Evolutionary conservation across 495 filamentous ascomycete species (phyloP).

Genomic region (Xylaria telfairii): DNA sequence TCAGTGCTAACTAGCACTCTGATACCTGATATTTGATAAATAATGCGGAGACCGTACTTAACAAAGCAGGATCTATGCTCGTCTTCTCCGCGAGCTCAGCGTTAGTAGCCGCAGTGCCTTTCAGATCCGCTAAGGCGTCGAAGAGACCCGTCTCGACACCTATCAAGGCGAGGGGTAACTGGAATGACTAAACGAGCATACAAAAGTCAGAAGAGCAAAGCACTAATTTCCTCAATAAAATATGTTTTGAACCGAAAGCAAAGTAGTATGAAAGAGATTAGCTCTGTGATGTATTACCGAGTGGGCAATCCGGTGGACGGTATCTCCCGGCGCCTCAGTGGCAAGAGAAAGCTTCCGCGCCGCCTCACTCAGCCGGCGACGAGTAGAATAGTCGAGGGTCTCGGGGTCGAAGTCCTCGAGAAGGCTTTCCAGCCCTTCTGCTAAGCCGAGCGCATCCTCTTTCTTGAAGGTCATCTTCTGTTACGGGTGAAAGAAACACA

Average conservation of each 20-base stretch:
- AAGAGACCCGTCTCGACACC: slow-evolving; percentile 48
- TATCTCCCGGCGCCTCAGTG: slow-evolving; percentile 30
- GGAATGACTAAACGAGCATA: slow-evolving; percentile 27
- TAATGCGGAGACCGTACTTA: slow-evolving; percentile 35
- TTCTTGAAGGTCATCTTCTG: slow-evolving; percentile 14
- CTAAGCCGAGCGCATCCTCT: slow-evolving; percentile 17
- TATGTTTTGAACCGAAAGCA: neutral
- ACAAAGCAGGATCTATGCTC: slow-evolving; percentile 38
- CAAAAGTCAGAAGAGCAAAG: slow-evolving; percentile 7
- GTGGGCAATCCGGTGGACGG: slow-evolving; percentile 30
- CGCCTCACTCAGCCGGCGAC: slow-evolving; percentile 26
- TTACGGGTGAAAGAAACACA: neutral
- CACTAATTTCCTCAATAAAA: neutral
- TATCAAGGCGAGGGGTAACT: slow-evolving; percentile 39
- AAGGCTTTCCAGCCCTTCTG: slow-evolving; percentile 22
- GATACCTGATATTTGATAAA: neutral
- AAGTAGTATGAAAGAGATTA: neutral
- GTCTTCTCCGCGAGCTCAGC: slow-evolving; percentile 41
- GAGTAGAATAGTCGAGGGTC: slow-evolving; percentile 19
- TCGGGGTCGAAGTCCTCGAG: slow-evolving; percentile 21
- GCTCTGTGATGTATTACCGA: slow-evolving; percentile 15
- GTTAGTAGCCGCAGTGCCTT: slow-evolving; percentile 32
- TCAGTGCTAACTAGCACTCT: too few relatives aligned
- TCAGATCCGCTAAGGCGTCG: slow-evolving; percentile 32
- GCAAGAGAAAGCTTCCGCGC: slow-evolving; percentile 26